phyloP scores from a whole-genome alignment of 2,329 filamentous ascomycete genomes.

The Paraphoma chrysanthemicola region DNA sequence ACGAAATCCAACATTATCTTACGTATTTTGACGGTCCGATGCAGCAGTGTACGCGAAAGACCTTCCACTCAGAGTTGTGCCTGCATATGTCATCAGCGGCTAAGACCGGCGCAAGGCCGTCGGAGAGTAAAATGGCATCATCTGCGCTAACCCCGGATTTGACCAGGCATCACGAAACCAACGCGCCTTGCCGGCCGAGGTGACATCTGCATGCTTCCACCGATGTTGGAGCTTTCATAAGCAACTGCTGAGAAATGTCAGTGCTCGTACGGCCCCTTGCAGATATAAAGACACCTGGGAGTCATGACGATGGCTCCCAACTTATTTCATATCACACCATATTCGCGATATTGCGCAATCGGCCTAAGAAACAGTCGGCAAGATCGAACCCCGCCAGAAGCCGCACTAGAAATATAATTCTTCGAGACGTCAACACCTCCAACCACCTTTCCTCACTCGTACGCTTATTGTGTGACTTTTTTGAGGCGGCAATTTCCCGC shows the following conservation, averaged over 20 bases:
- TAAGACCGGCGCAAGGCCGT: constrained; percentile 41
- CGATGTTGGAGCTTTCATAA: constrained; percentile 18
- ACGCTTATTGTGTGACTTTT: background rate
- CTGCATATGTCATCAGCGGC: constrained; percentile 24
- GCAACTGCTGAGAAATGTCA: constrained; percentile 34
- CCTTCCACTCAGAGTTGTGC: constrained; percentile 9
- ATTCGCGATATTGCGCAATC: constrained; percentile 31
- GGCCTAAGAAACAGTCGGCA: constrained; percentile 25
- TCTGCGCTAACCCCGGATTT: constrained; percentile 32
- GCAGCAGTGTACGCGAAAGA: constrained; percentile 5
- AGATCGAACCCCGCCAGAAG: constrained; percentile 17
- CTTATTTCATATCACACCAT: constrained; percentile 1
- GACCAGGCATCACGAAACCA: constrained; percentile 21
- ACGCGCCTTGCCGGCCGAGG: constrained; percentile 22
- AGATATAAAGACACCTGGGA: constrained; percentile 13
- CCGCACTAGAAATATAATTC: constrained; percentile 18
- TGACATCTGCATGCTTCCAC: constrained; percentile 9
- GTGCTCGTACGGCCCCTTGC: constrained; percentile 4
- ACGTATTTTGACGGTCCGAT: constrained; percentile 11
- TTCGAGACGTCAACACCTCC: constrained; percentile 12
- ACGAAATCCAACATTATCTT: constrained; percentile 3
- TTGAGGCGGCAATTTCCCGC: background rate
- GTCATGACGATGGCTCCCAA: constrained; percentile 5
- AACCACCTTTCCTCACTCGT: background rate
- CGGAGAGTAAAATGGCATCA: constrained; percentile 41